A percentile compares a stretch with the other conserved stretches of the same genome.
These are phyloP conservation scores for Beauveria brongniartii DNA, from an alignment of 2,329 filamentous ascomycete genomes.

Conservation along the genomic window DNA sequence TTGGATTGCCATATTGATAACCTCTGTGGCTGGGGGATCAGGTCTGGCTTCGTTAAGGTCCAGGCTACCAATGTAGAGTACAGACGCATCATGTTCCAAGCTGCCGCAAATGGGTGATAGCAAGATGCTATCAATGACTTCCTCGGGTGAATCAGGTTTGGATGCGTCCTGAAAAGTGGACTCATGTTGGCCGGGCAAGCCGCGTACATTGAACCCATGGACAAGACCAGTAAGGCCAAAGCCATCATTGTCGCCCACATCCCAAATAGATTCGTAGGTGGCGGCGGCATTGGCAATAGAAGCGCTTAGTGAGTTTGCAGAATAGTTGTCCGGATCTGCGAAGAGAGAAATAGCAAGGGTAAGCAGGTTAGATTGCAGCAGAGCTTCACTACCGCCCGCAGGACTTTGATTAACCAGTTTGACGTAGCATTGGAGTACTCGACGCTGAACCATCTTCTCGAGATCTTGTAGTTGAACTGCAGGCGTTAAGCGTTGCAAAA, in stretches of 20 bases:
- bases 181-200: slow-evolving; percentile 61
- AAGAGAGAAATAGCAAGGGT: slow-evolving; percentile 87
- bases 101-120: slow-evolving; percentile 71
- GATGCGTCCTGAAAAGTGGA: slow-evolving; percentile 34
- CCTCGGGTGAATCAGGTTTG: slow-evolving; percentile 53
- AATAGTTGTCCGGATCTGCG: slow-evolving; percentile 84
- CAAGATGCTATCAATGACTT: slow-evolving; percentile 53
- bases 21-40: slow-evolving; percentile 82
- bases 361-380: slow-evolving; percentile 85
- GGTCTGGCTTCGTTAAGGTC: slow-evolving; percentile 42
- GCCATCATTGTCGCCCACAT: slow-evolving; percentile 86
- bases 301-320: slow-evolving; percentile 74
- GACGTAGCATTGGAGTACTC: slow-evolving; percentile 90
- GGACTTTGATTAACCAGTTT: slow-evolving; percentile 86
- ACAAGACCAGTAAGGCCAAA: slow-evolving; percentile 88
- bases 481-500: slow-evolving; percentile 73
- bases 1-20: slow-evolving; percentile 89
- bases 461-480: slow-evolving; percentile 84
- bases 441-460: slow-evolving; percentile 84
- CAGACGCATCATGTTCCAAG: slow-evolving; percentile 80
- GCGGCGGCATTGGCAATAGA: slow-evolving; percentile 87
- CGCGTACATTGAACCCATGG: slow-evolving; percentile 63
- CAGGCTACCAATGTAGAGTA: slow-evolving; percentile 55
- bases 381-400: slow-evolving; percentile 71
- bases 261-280: slow-evolving; percentile 90